phyloP scores from a whole-genome alignment of 2,329 filamentous ascomycete genomes.

The Colletotrichum sp. region DNA sequence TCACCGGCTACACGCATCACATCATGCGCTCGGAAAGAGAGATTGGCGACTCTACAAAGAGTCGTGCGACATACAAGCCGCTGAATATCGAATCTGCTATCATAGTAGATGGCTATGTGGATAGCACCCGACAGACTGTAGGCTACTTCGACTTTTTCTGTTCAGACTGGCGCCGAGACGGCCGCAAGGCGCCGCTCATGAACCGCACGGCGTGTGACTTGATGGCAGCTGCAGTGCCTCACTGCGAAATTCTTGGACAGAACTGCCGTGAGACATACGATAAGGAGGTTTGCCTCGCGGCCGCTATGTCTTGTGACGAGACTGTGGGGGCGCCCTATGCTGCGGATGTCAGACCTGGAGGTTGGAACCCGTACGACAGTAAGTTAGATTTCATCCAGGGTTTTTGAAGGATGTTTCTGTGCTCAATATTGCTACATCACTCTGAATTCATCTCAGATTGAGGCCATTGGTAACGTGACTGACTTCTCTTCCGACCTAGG shows the following conservation, averaged over 20 bases:
- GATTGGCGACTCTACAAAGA: rapidly evolving
- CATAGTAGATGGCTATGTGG: neutral
- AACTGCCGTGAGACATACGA: neutral
- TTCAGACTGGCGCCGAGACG: neutral
- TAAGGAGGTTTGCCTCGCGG: neutral
- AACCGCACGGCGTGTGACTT: neutral
- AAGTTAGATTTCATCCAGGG: neutral
- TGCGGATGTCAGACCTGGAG: neutral
- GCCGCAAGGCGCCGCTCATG: neutral
- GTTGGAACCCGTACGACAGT: neutral
- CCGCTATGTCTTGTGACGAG: neutral
- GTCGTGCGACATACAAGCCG: rapidly evolving
- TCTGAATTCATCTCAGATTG: rapidly evolving
- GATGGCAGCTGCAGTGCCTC: neutral
- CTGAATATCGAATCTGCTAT: neutral
- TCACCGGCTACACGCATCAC: neutral
- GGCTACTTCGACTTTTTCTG: neutral
- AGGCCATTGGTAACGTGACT: rapidly evolving
- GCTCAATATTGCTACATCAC: neutral
- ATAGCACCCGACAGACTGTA: neutral
- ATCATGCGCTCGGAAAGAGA: neutral
- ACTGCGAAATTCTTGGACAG: neutral
- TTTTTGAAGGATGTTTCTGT: rapidly evolving
- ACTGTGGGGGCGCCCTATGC: neutral
- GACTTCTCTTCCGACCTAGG: neutral